These are phyloP conservation scores for Akanthomyces uredinophilus DNA, from an alignment of 2,329 filamentous ascomycete genomes.

Conservation along the genomic window DNA sequence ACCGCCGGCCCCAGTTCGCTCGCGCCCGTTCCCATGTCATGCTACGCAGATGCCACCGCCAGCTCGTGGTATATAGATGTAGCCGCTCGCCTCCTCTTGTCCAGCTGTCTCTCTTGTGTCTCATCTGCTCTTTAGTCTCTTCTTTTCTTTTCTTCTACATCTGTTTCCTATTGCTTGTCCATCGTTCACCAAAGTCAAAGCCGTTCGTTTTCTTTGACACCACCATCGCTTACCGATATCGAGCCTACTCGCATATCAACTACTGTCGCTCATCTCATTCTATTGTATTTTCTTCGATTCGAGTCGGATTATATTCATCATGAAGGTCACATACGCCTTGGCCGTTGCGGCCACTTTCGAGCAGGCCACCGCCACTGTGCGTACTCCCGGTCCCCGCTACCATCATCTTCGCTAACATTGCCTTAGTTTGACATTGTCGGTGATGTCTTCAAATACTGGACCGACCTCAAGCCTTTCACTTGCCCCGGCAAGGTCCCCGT, in stretches of 20 bases:
- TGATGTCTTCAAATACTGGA: constrained; percentile 19
- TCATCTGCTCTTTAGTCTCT: constrained; percentile 12
- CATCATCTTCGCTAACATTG: constrained; percentile 11
- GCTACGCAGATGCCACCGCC: not conserved
- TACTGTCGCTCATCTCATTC: constrained; percentile 15
- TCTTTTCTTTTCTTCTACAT: constrained; percentile 8
- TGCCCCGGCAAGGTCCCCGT: constrained; percentile 72
- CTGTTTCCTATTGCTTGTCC: constrained; percentile 9
- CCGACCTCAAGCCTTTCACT: constrained; percentile 46
- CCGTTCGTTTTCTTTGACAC: constrained; percentile 53
- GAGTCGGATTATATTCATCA: constrained; percentile 28
- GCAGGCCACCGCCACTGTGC: constrained; percentile 44
- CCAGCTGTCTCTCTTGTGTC: not conserved
- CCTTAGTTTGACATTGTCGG: constrained; percentile 15
- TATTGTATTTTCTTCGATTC: constrained; percentile 16
- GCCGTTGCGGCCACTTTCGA: constrained; percentile 47
- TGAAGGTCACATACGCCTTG: constrained; percentile 48
- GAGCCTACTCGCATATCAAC: constrained; percentile 1
- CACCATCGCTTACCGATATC: constrained; percentile 22
- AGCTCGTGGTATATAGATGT: constrained; percentile 15
- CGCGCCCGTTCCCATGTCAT: not conserved
- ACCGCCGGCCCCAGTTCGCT: not conserved
- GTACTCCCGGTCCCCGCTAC: constrained; percentile 12
- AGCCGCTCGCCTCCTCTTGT: constrained; percentile 4
- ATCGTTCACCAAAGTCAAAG: constrained; percentile 34